Evolutionary conservation across 192 early-diverging fungal species (phyloP), one percentile per base, ranked within the genome.

Genomic region (Chytriomyces confervae): DNA sequence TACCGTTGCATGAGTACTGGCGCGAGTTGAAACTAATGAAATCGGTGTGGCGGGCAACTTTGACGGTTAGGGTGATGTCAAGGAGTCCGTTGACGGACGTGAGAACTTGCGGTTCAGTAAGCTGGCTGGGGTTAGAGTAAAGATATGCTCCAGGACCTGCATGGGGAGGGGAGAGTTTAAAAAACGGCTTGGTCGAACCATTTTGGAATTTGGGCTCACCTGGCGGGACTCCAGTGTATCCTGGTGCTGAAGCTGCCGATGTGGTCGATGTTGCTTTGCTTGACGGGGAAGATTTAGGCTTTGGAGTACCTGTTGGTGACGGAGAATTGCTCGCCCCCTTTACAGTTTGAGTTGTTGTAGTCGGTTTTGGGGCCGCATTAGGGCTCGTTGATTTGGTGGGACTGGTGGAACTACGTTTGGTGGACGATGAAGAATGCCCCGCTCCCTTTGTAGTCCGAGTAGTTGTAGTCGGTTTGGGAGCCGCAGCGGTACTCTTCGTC

Each of bases 21-120:
- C 63, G 63, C 18, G 63, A 24, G 63, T 65, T 65, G 27, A 65
- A 65, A 2, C 63, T 65, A 2, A 65, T 29, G 27, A 65, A 65
- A 27, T 36, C 63, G n/a, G 18, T 23, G 27, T 24, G 29, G 63
- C 63, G 63, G 29, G 13, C 11, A n/a, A 27, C 20, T 11, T 11
- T 36, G 11, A 65, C 63, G 29, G 63, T 65, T 1, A 65, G 29
- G 18, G 63, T 65, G 27, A 65, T 65, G 63, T 18, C 11, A 1
- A 65, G 27, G 13, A 23, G 18, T 36, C 63, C 63, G 63, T 65
- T 65, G 10, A 13, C 10, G 10, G 63, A 65, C n/a, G 7, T 65
- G 16, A 57, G 20, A 57, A 57, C 53, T 57, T 13, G 13, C 2
- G 53, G 53, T 20, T 57, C 16, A 20, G 53, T 3, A n/a, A 57